Evolutionary conservation across 2,329 filamentous ascomycete genomes (phyloP), one percentile per base, ranked within the genome.

Genomic region (Talaromyces sp.): DNA sequence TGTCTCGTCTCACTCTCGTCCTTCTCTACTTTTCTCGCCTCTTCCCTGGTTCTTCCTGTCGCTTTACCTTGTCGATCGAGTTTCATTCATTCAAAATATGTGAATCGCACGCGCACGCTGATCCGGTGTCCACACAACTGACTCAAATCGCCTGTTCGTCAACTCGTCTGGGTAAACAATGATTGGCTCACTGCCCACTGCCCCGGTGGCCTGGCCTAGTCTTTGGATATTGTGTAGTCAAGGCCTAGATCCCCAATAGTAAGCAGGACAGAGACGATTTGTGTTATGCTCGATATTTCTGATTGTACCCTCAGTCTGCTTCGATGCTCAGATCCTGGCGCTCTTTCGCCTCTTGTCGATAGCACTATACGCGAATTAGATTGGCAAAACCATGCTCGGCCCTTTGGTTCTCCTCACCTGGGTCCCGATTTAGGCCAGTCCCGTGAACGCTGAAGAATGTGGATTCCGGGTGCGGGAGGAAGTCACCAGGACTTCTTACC

Each of bases 391-490:
- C 37, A 27, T 39, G 22, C 45, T 45, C 19, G 33, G 37, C 13
- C 37, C 39, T 27, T 31, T 27, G 15, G 37, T 43, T 57, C 22
- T 57, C 39, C 61, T 63, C 52, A 63, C 61, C 41, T 57, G 61
- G 25, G 41, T 47, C 35, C 49, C 61, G 50, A 62, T 41, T 56
- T 41, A 45, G 61, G 50, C 61, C 37, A 56, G 61, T 63, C 61
- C 61, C 61, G 61, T 63, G 61, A 57, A 63, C 61, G 17, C 61
- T 63, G 61, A 63, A 49, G 61, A 63, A 63, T 63, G 61, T 63
- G 61, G 61, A 63, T 57, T 54, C 61, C 39, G 61, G 49, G 49
- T 63, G 61, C 50, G 61, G 61, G 61, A 63, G 56, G 45, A 63
- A 56, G 61, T 63, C 61, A 63, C 61, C 61, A 56, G 61, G 61